Conservation (phyloP, 768 basidiomycete genomes). For the Cyclocybe aegerita region DNA sequence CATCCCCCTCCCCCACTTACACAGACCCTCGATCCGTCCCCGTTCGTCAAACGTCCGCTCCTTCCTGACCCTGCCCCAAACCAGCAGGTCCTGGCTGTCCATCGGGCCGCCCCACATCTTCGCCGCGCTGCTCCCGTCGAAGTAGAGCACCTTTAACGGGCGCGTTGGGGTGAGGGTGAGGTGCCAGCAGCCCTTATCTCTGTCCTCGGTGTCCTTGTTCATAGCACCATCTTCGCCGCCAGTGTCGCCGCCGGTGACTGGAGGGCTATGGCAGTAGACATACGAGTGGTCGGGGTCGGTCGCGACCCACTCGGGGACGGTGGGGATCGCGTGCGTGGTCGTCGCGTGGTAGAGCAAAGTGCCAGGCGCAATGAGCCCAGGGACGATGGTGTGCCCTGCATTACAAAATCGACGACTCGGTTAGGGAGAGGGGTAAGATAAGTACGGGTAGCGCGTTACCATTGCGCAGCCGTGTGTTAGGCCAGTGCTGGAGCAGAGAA, state of each 20-base stretch:
- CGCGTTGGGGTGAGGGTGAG: constrained; percentile 36
- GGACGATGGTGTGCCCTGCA: constrained; percentile 33
- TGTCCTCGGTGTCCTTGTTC: neutral
- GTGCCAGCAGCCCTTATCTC: constrained; percentile 33
- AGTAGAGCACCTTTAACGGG: constrained; percentile 46
- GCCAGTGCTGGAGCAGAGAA: constrained; percentile 41
- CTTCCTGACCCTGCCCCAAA: constrained; percentile 35
- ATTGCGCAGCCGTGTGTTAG: constrained; percentile 45
- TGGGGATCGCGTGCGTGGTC: constrained; percentile 20
- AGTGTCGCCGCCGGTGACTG: no score
- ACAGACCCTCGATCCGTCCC: constrained; percentile 35
- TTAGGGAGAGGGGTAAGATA: neutral
- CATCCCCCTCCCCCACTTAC: constrained; percentile 40
- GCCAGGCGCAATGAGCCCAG: constrained; percentile 30
- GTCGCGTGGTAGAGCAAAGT: constrained; percentile 39
- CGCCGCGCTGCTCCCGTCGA: constrained; percentile 50
- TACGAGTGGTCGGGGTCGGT: constrained; percentile 40
- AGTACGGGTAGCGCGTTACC: constrained; percentile 22
- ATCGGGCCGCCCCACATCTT: constrained; percentile 41
- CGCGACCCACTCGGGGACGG: constrained; percentile 34
- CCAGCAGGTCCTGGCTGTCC: constrained; percentile 47
- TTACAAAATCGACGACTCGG: neutral
- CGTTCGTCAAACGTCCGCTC: constrained; percentile 27
- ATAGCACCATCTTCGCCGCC: no score
- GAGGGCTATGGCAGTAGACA: constrained; percentile 31